These are phyloP conservation scores for Pythium aquatile DNA, from an alignment of 352 stramenopile genomes.

Conservation along the genomic window DNA sequence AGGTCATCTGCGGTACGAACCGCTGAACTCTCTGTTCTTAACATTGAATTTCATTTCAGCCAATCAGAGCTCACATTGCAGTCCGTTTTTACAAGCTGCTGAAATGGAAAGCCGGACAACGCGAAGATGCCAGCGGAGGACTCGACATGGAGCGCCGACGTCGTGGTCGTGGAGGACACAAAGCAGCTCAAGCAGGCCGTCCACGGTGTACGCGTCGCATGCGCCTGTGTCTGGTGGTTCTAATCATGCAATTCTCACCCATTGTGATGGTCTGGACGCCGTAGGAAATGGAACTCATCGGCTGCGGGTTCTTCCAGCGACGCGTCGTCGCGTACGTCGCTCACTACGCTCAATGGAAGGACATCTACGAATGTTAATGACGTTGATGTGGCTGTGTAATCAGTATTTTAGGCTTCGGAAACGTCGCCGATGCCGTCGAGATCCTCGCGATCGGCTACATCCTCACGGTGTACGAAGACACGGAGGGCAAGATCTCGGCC, in stretches of 20 bases:
- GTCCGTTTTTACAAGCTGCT: slow-evolving; percentile 5
- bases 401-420: slow-evolving; percentile 77
- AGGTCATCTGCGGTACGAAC: background rate
- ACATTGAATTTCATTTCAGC: background rate
- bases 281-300: slow-evolving; percentile 75
- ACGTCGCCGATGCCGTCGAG: slow-evolving; percentile 89
- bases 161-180: slow-evolving; percentile 48
- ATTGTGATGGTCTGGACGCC: background rate
- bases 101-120: slow-evolving; percentile 13
- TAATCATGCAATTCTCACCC: background rate
- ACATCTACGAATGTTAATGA: background rate
- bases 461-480: slow-evolving; percentile 70
- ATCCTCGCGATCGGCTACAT: slow-evolving; percentile 91
- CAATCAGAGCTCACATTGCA: slow-evolving; percentile 4
- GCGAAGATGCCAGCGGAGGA: slow-evolving; percentile 7
- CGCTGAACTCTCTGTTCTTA: background rate
- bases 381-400: background rate
- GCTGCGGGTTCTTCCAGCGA: slow-evolving; percentile 68
- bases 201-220: slow-evolving; percentile 37
- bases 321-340: slow-evolving; percentile 62
- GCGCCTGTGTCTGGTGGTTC: background rate
- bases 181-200: slow-evolving; percentile 66
- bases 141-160: slow-evolving; percentile 1
- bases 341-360: slow-evolving; percentile 25
- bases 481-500: slow-evolving; percentile 57